Conservation (phyloP, 108 stramenopile species). For the Schizochytrium sp. region DNA sequence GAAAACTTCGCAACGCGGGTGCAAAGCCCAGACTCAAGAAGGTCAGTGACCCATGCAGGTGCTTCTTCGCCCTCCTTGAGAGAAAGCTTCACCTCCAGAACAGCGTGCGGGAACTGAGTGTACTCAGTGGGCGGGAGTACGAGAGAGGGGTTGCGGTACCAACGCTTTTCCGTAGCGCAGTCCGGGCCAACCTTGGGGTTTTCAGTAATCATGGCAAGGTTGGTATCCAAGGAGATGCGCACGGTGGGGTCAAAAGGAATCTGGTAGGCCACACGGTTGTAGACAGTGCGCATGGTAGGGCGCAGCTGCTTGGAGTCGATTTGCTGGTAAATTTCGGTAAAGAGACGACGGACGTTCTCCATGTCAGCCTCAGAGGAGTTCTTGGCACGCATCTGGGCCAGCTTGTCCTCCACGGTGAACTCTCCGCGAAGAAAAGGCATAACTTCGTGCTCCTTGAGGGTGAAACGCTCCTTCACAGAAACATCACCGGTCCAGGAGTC, state of each 20-base stretch:
- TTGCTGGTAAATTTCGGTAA: slow-evolving; percentile 87
- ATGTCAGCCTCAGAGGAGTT: slow-evolving; percentile 85
- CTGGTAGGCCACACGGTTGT: slow-evolving; percentile 97
- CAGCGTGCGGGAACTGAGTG: slow-evolving; percentile 94
- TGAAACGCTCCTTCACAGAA: slow-evolving; percentile 96
- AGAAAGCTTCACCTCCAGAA: slow-evolving; percentile 94
- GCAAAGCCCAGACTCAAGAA: slow-evolving; percentile 87
- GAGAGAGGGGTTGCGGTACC: slow-evolving; percentile 87
- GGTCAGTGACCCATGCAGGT: slow-evolving; percentile 91
- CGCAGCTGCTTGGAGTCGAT: slow-evolving; percentile 91
- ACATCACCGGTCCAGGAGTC: slow-evolving; percentile 97
- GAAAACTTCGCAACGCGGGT: slow-evolving; percentile 93
- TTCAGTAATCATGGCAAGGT: slow-evolving; percentile 95
- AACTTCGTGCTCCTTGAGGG: slow-evolving; percentile 48
- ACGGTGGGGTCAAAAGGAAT: slow-evolving; percentile 96
- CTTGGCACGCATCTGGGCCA: slow-evolving; percentile 81
- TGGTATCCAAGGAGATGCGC: slow-evolving; percentile 93
- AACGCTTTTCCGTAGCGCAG: slow-evolving; percentile 81
- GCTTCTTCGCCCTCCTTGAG: slow-evolving; percentile 85
- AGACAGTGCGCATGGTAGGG: slow-evolving; percentile 94
- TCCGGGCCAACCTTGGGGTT: slow-evolving; percentile 85
- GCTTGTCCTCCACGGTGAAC: slow-evolving; percentile 86
- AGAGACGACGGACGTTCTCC: slow-evolving; percentile 69
- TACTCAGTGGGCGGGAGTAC: slow-evolving; percentile 84
- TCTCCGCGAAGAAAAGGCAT: slow-evolving; percentile 81